phyloP scores from a whole-genome alignment of 371 early-diverging fungal genomes.

The Capillidium heterosporum region DNA sequence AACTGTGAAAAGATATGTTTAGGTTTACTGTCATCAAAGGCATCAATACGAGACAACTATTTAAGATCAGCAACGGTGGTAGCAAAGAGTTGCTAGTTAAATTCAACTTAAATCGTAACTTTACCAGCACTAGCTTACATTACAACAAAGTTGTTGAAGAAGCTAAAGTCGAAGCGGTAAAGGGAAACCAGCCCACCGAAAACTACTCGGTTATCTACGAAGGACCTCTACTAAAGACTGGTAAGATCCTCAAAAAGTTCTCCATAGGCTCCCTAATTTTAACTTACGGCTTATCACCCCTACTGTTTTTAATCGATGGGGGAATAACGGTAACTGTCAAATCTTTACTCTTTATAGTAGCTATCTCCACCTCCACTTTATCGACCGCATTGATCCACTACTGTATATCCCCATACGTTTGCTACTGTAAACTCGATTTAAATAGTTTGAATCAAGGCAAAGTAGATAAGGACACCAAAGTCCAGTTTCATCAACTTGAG shows the following conservation, averaged over 20 bases:
- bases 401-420: slow-evolving; percentile 5
- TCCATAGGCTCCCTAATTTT: background rate
- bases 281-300: background rate
- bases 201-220: background rate
- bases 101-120: too few relatives aligned
- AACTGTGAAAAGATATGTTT: too few relatives aligned
- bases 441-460: background rate
- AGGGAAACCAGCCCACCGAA: too few relatives aligned
- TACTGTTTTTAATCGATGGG: background rate
- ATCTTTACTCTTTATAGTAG: background rate
- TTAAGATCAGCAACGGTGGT: too few relatives aligned
- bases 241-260: slow-evolving; percentile 2
- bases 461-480: background rate
- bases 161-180: too few relatives aligned
- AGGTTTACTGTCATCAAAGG: too few relatives aligned
- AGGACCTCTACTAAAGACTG: slow-evolving; percentile 4
- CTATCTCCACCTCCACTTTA: background rate
- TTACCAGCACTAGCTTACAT: too few relatives aligned
- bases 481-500: background rate
- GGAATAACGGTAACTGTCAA: background rate
- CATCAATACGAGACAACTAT: too few relatives aligned
- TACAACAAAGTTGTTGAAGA: too few relatives aligned
- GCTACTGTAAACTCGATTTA: background rate
- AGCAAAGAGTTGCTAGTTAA: too few relatives aligned
- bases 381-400: slow-evolving; percentile 7